phyloP scores from a whole-genome alignment of 169 alveolate genomes.

The Cryptosporidium sp. region DNA sequence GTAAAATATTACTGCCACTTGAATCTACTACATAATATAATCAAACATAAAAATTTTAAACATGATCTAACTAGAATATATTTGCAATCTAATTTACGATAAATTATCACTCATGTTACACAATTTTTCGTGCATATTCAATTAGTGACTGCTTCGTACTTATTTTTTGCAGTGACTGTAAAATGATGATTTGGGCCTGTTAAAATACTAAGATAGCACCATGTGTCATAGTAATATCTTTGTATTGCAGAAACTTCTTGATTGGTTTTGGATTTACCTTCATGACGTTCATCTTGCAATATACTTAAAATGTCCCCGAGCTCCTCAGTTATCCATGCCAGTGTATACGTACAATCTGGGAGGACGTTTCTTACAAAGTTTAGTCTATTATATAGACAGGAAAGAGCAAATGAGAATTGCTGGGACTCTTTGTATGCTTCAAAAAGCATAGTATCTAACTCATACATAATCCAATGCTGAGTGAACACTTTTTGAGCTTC shows the following conservation, averaged over 20 bases:
- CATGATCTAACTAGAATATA: background rate
- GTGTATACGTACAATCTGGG: conserved; percentile 84
- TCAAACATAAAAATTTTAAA: background rate
- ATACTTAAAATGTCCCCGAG: conserved; percentile 81
- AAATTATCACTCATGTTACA: background rate
- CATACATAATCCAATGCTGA: conserved; percentile 83
- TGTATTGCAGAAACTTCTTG: conserved; percentile 69
- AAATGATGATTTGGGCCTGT: conserved; percentile 75
- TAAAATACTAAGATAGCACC: conserved; percentile 74
- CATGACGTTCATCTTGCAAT: conserved; percentile 50
- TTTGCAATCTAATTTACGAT: background rate
- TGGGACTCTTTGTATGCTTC: conserved; percentile 80
- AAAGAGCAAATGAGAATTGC: conserved; percentile 78
- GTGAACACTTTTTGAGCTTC: conserved; percentile 83
- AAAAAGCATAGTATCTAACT: conserved; percentile 80
- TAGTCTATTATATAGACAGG: conserved; percentile 78
- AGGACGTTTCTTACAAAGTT: conserved; percentile 79
- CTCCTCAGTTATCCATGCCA: conserved; percentile 89
- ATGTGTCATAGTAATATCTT: conserved; percentile 67
- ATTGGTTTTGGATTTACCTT: conserved; percentile 15
- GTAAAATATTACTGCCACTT: too few species aligned
- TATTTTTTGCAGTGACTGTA: conserved; percentile 62
- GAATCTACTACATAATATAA: too few species aligned
- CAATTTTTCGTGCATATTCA: background rate
- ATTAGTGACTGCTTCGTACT: conserved; percentile 48